Evolutionary conservation across 202 grass and related monocot genomes (phyloP).

Genomic region (Setaria viridis): DNA sequence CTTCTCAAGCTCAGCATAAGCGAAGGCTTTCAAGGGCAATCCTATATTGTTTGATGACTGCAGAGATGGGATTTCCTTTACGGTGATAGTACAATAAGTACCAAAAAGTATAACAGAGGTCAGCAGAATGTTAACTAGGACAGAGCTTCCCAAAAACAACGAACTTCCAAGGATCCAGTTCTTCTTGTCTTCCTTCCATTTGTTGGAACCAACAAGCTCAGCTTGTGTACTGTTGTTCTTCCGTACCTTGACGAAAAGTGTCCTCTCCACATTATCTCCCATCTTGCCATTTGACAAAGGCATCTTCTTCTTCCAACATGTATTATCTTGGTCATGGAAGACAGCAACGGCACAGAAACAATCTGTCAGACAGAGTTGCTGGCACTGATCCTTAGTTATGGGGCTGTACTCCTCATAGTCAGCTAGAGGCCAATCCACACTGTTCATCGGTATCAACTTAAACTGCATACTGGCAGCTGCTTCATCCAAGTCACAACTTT

Average conservation of each 20-base stretch:
- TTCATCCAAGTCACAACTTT: constrained; percentile 56
- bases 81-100: neutral
- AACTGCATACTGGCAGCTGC: neutral
- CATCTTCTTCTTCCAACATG: constrained; percentile 67
- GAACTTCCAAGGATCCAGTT: constrained; percentile 37
- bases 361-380: no score
- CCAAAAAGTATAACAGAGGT: constrained; percentile 17
- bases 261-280: constrained; percentile 5
- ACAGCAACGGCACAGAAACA: no score
- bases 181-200: constrained; percentile 42
- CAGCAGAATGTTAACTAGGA: constrained; percentile 30
- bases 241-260: constrained; percentile 50
- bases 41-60: constrained; percentile 21
- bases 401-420: constrained; percentile 54
- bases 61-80: neutral
- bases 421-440: constrained; percentile 39
- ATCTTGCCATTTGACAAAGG: constrained; percentile 60
- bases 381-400: neutral
- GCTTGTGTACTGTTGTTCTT: constrained; percentile 35
- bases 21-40: constrained; percentile 37
- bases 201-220: neutral
- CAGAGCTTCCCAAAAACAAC: constrained; percentile 35
- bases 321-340: no score
- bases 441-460: neutral
- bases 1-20: constrained; percentile 54